Evolutionary conservation across 352 stramenopile genomes (phyloP), one percentile per base, ranked within the genome.

Genomic region (Globisporangium solare): DNA sequence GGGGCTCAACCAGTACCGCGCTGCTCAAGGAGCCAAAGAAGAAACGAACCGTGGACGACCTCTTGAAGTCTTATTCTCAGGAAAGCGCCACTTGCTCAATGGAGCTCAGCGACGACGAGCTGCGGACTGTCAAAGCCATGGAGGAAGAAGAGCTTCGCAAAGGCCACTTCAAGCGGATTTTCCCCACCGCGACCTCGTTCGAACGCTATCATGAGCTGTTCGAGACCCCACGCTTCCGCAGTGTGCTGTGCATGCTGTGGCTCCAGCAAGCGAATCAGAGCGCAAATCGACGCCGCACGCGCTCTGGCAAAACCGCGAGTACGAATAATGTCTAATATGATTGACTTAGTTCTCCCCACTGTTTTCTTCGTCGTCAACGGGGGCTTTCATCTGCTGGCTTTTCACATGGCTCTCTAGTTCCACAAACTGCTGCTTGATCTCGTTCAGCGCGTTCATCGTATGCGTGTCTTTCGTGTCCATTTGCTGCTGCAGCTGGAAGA

Each of bases 81-180:
- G 17, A 48, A 13, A 63, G 18, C 43, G 65, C 49, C 40, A 15
- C 46, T 17, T 27, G 49, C 15, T 18, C 63, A 40, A 47, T 71
- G 18, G 73, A 89, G n/a, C 61, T 90, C 35, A 71, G 80, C n/a
- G 70, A 74, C 8, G 66, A 74, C 35, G 74, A 92, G 55, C 64
- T 87, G 12, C 56, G 68, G 12, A 63, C 82, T 14, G 51, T 88
- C 17, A 79, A 83, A 43, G 63, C 74, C 2, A 74, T 92, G 62
- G 71, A 89, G 47, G 79, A 87, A 64, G 82, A 94, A 40, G 59
- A 81, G 7, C 64, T 73, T 1, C 74, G 84, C 10, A 60, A 64
- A 2, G 82, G 80, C 3, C 76, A 94, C 50, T 94, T 94, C 54
- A 69, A 74, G 49, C 72, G 82, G 0, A 86, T 94, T 40, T 94